Base-by-base conservation (phyloP, 2,329 filamentous ascomycete genomes). In the Paraphaeosphaeria minitans region DNA sequence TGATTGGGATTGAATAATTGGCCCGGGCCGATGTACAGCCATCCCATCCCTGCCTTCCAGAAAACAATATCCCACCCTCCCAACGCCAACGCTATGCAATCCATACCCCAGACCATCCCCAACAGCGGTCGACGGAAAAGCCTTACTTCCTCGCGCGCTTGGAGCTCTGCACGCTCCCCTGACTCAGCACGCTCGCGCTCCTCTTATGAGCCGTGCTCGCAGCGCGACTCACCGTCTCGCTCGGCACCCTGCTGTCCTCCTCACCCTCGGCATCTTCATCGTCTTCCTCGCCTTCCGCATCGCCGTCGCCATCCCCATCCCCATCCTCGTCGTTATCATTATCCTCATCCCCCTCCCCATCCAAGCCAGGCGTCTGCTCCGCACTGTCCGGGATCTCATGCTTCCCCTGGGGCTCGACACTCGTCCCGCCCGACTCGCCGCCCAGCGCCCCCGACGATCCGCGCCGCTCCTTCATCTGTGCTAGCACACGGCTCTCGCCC, bases 151-250 rank as follows among this genome's bases (percentile, higher is more conserved):
- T 70, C 53, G 57, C 64, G 59, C 75, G 63, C 63, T 77, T 77
- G 29, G 58, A 65, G 55, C 73, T 74, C 62, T 66, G 62, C 51
- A 60, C 65, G 59, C 75, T 78, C 41, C 61, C 67, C 53, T 82
- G 80, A 74, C 91, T 94, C 54, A 96, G 75, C 33, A 93, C 91
- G 74, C 92, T 96, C 1, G 91, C 91, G 73, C 92, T 95, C 59
- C 92, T 85, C 80, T 96, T 96, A 63, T 90, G 88, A 0, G 72
- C 72, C 13, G 64, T 63, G 52, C 69, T 73, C 9, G 65, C 69
- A 3, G 66, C 74, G 21, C 69, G 63, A 45, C 60, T 66, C 0
- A 58, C 46, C 9, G 54, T 55, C 53, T 65, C 62, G 56, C 67
- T 71, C 35, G 66, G 65, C 55, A 73, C 69, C 55, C 65, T 65